phyloP scores from a whole-genome alignment of 805 yeast genomes.

The Yamadazyma tumulicola region DNA sequence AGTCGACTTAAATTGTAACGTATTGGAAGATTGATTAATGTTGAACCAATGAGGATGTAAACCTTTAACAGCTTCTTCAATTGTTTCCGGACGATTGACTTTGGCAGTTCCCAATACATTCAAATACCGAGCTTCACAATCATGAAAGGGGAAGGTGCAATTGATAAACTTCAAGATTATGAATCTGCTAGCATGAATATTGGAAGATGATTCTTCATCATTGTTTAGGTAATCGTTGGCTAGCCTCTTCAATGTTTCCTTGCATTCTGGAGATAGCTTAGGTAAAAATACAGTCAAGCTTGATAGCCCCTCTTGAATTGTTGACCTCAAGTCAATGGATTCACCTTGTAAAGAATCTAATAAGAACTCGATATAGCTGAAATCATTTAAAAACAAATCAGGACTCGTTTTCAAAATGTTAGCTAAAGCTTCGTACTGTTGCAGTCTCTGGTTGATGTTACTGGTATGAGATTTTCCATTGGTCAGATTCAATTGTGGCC shows the following conservation, averaged over 20 bases:
- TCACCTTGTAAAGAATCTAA: constrained; percentile 71
- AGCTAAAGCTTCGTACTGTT: constrained; percentile 79
- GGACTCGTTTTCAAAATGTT: constrained; percentile 51
- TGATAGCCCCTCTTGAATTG: constrained; percentile 70
- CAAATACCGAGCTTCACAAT: constrained; percentile 62
- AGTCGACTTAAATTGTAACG: constrained; percentile 41
- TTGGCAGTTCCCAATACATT: constrained; percentile 62
- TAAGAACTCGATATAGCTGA: constrained; percentile 58
- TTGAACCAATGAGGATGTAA: constrained; percentile 81
- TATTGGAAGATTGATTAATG: constrained; percentile 44
- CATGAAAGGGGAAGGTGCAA: constrained; percentile 61
- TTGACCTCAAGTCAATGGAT: constrained; percentile 53
- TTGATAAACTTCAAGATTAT: constrained; percentile 64
- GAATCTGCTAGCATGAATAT: constrained; percentile 53
- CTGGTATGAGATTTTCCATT: constrained; percentile 34
- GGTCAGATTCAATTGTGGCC: constrained; percentile 46
- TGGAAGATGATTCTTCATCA: constrained; percentile 14
- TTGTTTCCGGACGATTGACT: constrained; percentile 62
- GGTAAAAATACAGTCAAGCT: constrained; percentile 50
- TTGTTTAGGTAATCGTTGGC: constrained; percentile 29
- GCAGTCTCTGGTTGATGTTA: constrained; percentile 46
- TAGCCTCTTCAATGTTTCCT: constrained; percentile 37
- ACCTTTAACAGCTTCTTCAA: constrained; percentile 78
- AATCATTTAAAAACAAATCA: constrained; percentile 38
- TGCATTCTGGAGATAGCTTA: constrained; percentile 34